Evolutionary conservation across 1,284 basidiomycete genomes (phyloP), one percentile per base, ranked within the genome.

Genomic region (Macrocybe sp.): DNA sequence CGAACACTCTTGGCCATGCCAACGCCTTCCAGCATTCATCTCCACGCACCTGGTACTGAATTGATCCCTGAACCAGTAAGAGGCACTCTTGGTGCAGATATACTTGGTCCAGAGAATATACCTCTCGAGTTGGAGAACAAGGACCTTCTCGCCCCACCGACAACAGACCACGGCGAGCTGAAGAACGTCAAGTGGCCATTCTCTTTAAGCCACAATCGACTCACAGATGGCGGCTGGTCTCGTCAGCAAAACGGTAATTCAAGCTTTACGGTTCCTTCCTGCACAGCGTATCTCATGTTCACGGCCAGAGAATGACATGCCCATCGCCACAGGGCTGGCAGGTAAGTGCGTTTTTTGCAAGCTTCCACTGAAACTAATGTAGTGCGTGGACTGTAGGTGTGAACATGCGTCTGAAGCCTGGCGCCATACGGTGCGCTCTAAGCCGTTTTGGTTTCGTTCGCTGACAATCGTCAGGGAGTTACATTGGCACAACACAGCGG

Each of bases 131-230:
- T 72, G 12, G 58, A 77, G 55, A 76, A 76, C 41, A 66, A 77
- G 6, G 75, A 83, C 41, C 47, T 65, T 0, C 52, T 81, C 3
- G 72, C 75, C 5, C 77, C 77, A 33, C 81, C 81, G 3, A 66
- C 66, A 6, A 81, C 79, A 0, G 82, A 84, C 54, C 59, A 61
- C 31, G 64, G 64, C 1, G 42, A 47, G 7, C 65, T 74, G 3
- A 51, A 55, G 0, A 80, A 78, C 52, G 68, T 70, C 53, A 82
- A 81, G 52, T 84, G 82, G 81, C 73, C 80, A 0, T 79, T 83
- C 52, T 62, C 75, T 47, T 59, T 80, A 12, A 79, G 76, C 44
- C 75, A 79, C 54, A 81, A 69, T 52, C 72, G 78, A 29, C 50
- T 84, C 2, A 70, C 72, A 44, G 63, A 68, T 7, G 81, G 80